Conservation (phyloP, 2,329 filamentous ascomycete species). For the Hypocrella siamensis region DNA sequence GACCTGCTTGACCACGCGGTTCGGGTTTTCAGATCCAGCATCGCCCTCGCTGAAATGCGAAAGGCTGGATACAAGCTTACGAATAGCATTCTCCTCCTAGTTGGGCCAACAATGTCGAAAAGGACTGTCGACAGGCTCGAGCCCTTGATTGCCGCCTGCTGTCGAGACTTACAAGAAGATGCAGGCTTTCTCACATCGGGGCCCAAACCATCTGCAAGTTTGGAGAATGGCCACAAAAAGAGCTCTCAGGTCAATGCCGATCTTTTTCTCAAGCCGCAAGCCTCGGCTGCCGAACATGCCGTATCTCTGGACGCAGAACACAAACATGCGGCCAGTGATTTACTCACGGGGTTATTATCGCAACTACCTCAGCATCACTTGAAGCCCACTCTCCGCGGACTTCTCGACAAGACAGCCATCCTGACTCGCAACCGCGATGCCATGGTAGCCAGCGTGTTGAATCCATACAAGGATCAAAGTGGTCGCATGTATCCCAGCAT, state of each 20-base stretch:
- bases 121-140: conserved; percentile 46
- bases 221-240: conserved; percentile 14
- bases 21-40: conserved; percentile 51
- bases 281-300: conserved; percentile 14
- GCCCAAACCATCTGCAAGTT: conserved; percentile 15
- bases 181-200: conserved; percentile 28
- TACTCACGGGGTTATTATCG: conserved; percentile 49
- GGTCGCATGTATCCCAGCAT: conserved; percentile 56
- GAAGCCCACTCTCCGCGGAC: conserved; percentile 53
- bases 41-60: conserved; percentile 38
- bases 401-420: conserved; percentile 70
- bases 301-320: conserved; percentile 28
- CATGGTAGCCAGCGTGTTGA: conserved; percentile 69
- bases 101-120: conserved; percentile 53
- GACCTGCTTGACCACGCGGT: conserved; percentile 55
- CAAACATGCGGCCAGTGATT: conserved; percentile 35
- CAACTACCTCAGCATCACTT: conserved; percentile 50
- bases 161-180: conserved; percentile 52
- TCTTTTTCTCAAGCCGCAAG: conserved; percentile 41
- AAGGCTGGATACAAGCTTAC: conserved; percentile 43
- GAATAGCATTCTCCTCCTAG: conserved; percentile 38
- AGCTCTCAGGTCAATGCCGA: conserved; percentile 49
- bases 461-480: conserved; percentile 51
- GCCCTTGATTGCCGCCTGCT: conserved; percentile 50
- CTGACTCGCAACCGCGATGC: conserved; percentile 51